Evolutionary conservation across 108 stramenopile genomes (phyloP).

Genomic region (Mediolabrus comicus): DNA sequence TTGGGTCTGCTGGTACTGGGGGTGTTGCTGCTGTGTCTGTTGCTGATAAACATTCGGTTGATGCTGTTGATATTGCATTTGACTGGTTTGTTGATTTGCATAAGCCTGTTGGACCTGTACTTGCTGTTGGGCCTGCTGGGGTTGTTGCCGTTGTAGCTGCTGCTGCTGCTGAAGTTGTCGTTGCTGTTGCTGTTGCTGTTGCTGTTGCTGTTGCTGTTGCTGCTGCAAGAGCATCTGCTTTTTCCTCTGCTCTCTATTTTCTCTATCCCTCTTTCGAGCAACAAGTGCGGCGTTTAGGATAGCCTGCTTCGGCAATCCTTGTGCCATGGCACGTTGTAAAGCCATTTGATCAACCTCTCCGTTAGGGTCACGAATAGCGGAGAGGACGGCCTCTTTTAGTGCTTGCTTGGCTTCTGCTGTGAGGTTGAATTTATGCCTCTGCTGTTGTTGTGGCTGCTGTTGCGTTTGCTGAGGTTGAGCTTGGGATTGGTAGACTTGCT

Average conservation of each 20-base stretch:
- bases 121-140: not conserved
- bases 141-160: slow-evolving; percentile 1
- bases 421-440: slow-evolving; percentile 45
- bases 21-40: slow-evolving; percentile 17
- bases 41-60: slow-evolving; percentile 12
- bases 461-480: slow-evolving; percentile 24
- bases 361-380: slow-evolving; percentile 67
- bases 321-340: slow-evolving; percentile 66
- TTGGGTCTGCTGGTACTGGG: slow-evolving; percentile 4
- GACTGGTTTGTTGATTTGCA: not conserved
- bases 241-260: slow-evolving; percentile 44
- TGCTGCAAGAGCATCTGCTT: slow-evolving; percentile 28
- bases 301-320: slow-evolving; percentile 72
- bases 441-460: slow-evolving; percentile 7
- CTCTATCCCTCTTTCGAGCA: slow-evolving; percentile 64
- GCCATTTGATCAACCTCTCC: slow-evolving; percentile 63
- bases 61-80: slow-evolving; percentile 5
- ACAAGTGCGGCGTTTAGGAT: slow-evolving; percentile 82
- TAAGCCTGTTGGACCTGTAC: slow-evolving; percentile 1
- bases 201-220: slow-evolving; percentile 4
- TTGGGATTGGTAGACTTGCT: slow-evolving; percentile 21
- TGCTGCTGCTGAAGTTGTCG: slow-evolving; percentile 12
- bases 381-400: slow-evolving; percentile 79
- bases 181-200: slow-evolving; percentile 2
- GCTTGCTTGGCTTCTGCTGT: slow-evolving; percentile 67